Conservation (phyloP, 257 asterid species). For the Catharanthus roseus region DNA sequence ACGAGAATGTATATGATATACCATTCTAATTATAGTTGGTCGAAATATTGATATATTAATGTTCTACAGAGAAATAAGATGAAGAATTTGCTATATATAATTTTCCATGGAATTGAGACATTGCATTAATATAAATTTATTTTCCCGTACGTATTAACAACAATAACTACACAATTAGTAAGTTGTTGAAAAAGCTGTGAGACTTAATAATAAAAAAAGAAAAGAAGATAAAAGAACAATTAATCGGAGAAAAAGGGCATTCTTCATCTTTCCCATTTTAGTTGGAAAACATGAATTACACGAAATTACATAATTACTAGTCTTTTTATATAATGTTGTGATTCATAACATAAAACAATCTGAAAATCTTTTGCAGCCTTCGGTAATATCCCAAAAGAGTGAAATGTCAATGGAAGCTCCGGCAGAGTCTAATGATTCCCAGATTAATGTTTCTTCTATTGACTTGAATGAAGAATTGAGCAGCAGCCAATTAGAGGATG, state of each 20-base stretch:
- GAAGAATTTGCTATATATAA: background rate
- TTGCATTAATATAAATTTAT: slow-evolving; percentile 4
- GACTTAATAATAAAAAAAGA: background rate
- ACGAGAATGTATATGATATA: background rate
- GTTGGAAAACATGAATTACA: background rate
- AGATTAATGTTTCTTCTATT: slow-evolving; percentile 41
- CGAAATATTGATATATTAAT: background rate
- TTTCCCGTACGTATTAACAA: background rate
- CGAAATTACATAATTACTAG: background rate
- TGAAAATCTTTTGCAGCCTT: slow-evolving; percentile 4
- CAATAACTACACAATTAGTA: background rate
- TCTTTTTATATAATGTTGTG: background rate
- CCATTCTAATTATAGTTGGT: background rate
- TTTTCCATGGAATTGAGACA: background rate
- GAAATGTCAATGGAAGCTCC: background rate
- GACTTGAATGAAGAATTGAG: slow-evolving; percentile 67
- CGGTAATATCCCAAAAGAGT: slow-evolving; percentile 3
- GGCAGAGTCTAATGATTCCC: slow-evolving; percentile 24
- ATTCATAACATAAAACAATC: background rate
- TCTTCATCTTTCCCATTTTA: background rate
- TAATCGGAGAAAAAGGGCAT: background rate
- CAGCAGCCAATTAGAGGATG: slow-evolving; percentile 29
- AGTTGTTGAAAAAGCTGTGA: background rate
- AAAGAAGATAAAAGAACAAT: background rate
- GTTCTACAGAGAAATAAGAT: background rate